Conservation (phyloP, 345 rosid species). For the Psidium guajava region DNA sequence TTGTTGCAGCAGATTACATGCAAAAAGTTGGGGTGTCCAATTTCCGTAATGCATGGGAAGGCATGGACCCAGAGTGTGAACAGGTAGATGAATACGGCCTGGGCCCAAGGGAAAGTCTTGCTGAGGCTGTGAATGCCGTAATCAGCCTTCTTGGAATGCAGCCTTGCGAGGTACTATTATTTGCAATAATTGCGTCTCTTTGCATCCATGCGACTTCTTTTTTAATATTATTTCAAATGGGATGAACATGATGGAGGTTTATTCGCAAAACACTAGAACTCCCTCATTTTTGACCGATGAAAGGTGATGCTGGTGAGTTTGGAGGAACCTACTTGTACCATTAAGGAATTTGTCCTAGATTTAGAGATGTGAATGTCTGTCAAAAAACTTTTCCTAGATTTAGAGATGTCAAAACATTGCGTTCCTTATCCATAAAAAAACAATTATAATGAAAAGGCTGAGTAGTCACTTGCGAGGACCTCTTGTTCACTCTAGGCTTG, state of each 20-base stretch:
- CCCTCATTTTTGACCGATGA: not conserved
- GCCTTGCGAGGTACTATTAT: constrained; percentile 66
- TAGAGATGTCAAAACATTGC: not conserved
- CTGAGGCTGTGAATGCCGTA: constrained; percentile 81
- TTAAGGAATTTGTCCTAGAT: not conserved
- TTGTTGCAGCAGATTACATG: constrained; percentile 88
- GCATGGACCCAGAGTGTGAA: constrained; percentile 65
- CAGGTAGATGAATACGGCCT: constrained; percentile 95
- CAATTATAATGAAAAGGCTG: not conserved
- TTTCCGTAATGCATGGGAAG: constrained; percentile 97
- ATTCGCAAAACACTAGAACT: not conserved
- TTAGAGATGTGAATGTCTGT: not conserved
- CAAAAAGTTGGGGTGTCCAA: constrained; percentile 77
- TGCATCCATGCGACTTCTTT: not conserved
- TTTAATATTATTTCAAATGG: not conserved
- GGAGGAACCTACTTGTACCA: not conserved
- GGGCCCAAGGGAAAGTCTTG: constrained; percentile 84
- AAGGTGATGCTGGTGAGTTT: not conserved
- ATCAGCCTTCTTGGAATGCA: constrained; percentile 96
- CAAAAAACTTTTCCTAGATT: not conserved
- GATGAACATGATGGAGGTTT: not conserved
- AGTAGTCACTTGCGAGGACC: not conserved
- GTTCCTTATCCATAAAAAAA: not conserved
- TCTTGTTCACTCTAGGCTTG: not conserved
- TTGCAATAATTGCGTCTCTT: not conserved